A percentile compares a stretch with the other conserved stretches of the same genome.
These are phyloP conservation scores for Halteria grandinella DNA, from an alignment of 73 alveolate genomes.

Conservation along the genomic window DNA sequence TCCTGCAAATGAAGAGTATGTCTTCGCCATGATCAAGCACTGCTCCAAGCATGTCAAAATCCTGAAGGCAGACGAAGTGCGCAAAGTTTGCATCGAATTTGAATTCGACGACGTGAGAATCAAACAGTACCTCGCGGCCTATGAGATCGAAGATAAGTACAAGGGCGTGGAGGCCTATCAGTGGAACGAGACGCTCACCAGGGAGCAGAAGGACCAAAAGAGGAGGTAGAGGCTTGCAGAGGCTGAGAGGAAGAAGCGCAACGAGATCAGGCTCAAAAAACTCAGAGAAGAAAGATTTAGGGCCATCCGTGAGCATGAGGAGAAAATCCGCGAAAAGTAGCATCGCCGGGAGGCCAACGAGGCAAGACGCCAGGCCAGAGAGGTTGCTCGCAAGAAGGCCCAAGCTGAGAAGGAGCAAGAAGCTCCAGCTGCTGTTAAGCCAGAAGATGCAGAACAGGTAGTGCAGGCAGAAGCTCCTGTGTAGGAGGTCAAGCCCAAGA, in stretches of 20 bases:
- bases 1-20: too few species aligned
- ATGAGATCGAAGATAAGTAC: conserved; percentile 50
- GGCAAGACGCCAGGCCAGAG: too few species aligned
- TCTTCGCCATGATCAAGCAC: too few species aligned
- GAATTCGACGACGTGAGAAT: conserved; percentile 55
- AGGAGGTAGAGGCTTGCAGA: conserved; percentile 42
- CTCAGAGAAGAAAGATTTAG: conserved; percentile 25
- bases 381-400: too few species aligned
- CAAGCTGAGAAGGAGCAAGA: too few species aligned
- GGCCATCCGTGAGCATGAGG: too few species aligned
- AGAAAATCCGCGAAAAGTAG: too few species aligned
- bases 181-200: conserved; percentile 40
- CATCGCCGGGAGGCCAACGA: too few species aligned
- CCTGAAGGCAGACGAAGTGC: conserved; percentile 42
- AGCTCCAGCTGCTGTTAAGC: too few species aligned
- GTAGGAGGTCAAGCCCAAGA: neutral
- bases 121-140: conserved; percentile 23
- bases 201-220: conserved; percentile 43
- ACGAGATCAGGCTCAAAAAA: neutral
- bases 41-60: too few species aligned
- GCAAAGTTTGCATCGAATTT: conserved; percentile 22
- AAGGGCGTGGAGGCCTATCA: conserved; percentile 50
- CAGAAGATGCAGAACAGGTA: neutral
- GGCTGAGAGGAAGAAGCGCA: conserved; percentile 39
- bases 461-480: neutral